Evolutionary conservation across 2,329 filamentous ascomycete genomes (phyloP).

Genomic region (Scytalidium lignicola): DNA sequence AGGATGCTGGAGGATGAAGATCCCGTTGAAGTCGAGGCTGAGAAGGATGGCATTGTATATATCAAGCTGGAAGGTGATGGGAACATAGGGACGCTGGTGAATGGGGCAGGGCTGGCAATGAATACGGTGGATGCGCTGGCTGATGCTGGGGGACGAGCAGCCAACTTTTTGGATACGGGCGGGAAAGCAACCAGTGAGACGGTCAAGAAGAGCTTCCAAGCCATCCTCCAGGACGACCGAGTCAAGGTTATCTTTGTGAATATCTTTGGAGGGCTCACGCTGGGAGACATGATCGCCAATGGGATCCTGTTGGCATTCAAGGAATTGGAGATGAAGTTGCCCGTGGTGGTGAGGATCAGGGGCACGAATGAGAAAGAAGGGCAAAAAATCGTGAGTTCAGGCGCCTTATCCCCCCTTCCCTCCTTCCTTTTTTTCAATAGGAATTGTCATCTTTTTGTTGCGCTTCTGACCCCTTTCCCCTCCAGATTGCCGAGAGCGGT

Average conservation of each 20-base stretch:
- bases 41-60: conserved; percentile 73
- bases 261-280: conserved; percentile 56
- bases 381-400: conserved; percentile 50
- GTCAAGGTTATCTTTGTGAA: conserved; percentile 71
- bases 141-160: conserved; percentile 59
- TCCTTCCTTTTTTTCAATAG: no score
- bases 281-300: conserved; percentile 76
- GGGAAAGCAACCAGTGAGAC: conserved; percentile 82
- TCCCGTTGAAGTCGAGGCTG: conserved; percentile 54
- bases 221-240: conserved; percentile 65
- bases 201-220: conserved; percentile 69
- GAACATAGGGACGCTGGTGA: conserved; percentile 78
- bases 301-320: conserved; percentile 69
- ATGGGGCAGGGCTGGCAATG: conserved; percentile 86
- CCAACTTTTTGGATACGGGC: conserved; percentile 87
- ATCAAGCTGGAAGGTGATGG: conserved; percentile 53
- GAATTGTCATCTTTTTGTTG: no score
- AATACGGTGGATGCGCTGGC: conserved; percentile 80
- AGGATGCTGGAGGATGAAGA: conserved; percentile 48
- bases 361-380: conserved; percentile 71
- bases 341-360: conserved; percentile 71
- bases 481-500: conserved; percentile 58
- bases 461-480: background rate
- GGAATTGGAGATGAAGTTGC: conserved; percentile 60
- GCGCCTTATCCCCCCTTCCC: no score